Conservation (phyloP, 2,329 filamentous ascomycete genomes). For the Fusarium keratoplasticum region DNA sequence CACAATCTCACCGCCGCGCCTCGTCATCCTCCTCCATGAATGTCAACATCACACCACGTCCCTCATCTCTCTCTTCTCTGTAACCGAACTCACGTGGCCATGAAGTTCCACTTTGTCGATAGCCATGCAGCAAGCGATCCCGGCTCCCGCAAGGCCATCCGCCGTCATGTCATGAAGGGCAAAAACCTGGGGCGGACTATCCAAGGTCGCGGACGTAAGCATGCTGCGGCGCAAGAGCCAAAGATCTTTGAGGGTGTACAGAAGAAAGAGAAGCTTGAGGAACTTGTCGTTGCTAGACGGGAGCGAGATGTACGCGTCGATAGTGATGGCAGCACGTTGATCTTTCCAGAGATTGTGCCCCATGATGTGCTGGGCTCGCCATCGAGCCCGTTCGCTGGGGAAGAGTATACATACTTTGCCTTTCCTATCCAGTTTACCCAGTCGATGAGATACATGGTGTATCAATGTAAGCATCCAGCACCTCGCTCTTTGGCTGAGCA, state of each 20-base stretch:
- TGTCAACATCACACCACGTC: not conserved
- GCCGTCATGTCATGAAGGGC: conserved; percentile 41
- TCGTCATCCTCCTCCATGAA: not conserved
- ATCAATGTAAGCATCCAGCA: conserved; percentile 28
- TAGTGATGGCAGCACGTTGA: not conserved
- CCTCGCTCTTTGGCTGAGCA: not conserved
- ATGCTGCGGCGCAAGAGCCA: conserved; percentile 6
- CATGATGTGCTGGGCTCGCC: not conserved
- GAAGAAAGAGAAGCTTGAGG: too few species aligned
- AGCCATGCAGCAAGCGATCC: conserved; percentile 6
- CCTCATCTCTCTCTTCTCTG: not conserved
- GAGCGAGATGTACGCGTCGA: not conserved
- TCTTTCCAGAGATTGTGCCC: conserved; percentile 29
- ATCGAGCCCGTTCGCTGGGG: conserved; percentile 21
- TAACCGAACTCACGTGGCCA: not conserved
- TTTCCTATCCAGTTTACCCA: conserved; percentile 37
- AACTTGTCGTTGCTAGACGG: not conserved
- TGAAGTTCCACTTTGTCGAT: conserved; percentile 39
- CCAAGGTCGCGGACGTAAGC: conserved; percentile 30
- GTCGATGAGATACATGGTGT: conserved; percentile 33
- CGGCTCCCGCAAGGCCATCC: conserved; percentile 27
- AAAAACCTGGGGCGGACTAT: conserved; percentile 37
- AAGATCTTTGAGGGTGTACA: not conserved
- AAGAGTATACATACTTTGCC: conserved; percentile 34
- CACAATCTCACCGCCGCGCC: conserved; percentile 16